Percentiles rank a stretch among this genome's conserved stretches.
These are phyloP conservation scores for Barbatosphaeria neglecta DNA, from an alignment of 495 filamentous ascomycete species.

Conservation along the genomic window DNA sequence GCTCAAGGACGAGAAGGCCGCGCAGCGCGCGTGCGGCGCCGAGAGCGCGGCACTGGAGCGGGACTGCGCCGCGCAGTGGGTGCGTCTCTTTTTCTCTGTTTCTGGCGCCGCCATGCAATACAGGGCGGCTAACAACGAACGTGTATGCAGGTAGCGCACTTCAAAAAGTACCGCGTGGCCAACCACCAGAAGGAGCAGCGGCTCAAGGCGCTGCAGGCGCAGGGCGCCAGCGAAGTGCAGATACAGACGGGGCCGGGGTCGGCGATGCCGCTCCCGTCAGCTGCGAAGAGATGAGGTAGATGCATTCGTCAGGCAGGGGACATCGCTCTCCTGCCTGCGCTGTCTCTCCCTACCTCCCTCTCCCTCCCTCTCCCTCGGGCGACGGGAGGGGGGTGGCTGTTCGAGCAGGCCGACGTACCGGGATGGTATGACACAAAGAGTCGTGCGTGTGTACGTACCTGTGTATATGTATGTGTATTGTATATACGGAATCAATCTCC, in stretches of 20 bases:
- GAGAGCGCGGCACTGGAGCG: slow-evolving; percentile 58
- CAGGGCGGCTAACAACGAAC: background rate
- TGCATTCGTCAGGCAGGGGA: too few relatives aligned
- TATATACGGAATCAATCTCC: too few relatives aligned
- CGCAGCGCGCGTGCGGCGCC: slow-evolving; percentile 51
- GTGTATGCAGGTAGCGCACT: slow-evolving; percentile 93
- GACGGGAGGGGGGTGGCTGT: too few relatives aligned
- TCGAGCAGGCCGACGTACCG: too few relatives aligned
- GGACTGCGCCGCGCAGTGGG: slow-evolving; percentile 49
- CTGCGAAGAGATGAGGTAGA: slow-evolving; percentile 8
- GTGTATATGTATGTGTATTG: too few relatives aligned
- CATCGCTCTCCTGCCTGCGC: too few relatives aligned
- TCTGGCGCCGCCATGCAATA: background rate
- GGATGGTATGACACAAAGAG: too few relatives aligned
- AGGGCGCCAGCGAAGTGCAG: slow-evolving; percentile 58
- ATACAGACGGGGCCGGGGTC: slow-evolving; percentile 11
- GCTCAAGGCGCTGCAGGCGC: slow-evolving; percentile 63
- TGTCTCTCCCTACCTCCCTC: too few relatives aligned
- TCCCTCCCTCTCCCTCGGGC: too few relatives aligned
- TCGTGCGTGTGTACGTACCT: too few relatives aligned
- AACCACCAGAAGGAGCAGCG: slow-evolving; percentile 75
- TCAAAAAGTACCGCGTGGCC: slow-evolving; percentile 90
- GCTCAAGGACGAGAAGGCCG: slow-evolving; percentile 56
- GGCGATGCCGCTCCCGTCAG: too few relatives aligned
- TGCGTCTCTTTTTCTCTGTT: slow-evolving; percentile 3